A percentile compares a stretch with the other conserved stretches of the same genome.
These are phyloP conservation scores for Cairneyella variabilis DNA, from an alignment of 495 filamentous ascomycete genomes.

Conservation along the genomic window DNA sequence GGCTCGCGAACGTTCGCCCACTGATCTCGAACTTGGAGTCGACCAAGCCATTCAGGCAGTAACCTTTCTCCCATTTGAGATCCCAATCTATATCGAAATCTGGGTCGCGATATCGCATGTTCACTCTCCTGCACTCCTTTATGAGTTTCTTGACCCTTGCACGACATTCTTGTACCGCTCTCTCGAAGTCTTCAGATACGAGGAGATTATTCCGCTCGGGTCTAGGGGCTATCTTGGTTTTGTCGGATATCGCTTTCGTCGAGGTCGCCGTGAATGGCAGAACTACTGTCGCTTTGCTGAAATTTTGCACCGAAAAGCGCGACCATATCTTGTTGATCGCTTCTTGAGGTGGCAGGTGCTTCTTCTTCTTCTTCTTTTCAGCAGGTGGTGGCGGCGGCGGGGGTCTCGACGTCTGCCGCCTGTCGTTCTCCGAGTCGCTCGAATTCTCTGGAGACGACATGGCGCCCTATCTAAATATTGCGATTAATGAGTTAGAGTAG, in stretches of 20 bases:
- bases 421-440: slow-evolving; percentile 11
- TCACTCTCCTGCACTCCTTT: slow-evolving; percentile 75
- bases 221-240: slow-evolving; percentile 42
- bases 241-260: slow-evolving; percentile 1
- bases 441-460: slow-evolving; percentile 9
- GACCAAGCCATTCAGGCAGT: slow-evolving; percentile 62
- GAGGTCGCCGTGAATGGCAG: slow-evolving; percentile 7
- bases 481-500: neutral
- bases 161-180: slow-evolving; percentile 66
- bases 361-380: slow-evolving; percentile 33
- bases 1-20: slow-evolving; percentile 15
- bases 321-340: slow-evolving; percentile 75
- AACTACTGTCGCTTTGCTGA: slow-evolving; percentile 43
- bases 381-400: neutral
- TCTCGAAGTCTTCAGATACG: slow-evolving; percentile 45
- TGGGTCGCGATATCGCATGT: slow-evolving; percentile 87
- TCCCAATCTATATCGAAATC: slow-evolving; percentile 78
- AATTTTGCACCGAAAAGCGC: slow-evolving; percentile 64
- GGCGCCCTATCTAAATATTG: neutral
- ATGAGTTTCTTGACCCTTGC: slow-evolving; percentile 78
- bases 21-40: slow-evolving; percentile 20
- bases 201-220: slow-evolving; percentile 38
- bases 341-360: slow-evolving; percentile 62
- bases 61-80: slow-evolving; percentile 34
- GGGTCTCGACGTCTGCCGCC: neutral